phyloP scores from a whole-genome alignment of 495 filamentous ascomycete species.

The Penicillium dipodomyicola region DNA sequence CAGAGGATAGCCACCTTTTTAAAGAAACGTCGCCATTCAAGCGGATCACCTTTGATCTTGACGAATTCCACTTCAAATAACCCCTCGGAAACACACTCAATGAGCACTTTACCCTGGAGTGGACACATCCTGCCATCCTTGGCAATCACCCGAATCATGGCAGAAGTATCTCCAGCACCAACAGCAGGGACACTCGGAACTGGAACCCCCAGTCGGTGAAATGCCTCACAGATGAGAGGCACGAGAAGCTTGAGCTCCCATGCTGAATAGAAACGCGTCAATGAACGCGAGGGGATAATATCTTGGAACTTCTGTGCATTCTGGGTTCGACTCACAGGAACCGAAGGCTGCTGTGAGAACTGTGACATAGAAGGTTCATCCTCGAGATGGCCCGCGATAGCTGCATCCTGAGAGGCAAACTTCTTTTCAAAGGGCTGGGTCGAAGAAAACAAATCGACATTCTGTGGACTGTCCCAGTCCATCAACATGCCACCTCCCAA shows the following conservation, averaged over 20 bases:
- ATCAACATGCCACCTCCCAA: constrained; percentile 65
- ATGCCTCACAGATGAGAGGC: constrained; percentile 71
- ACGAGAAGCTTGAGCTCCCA: constrained; percentile 76
- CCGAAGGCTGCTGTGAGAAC: constrained; percentile 78
- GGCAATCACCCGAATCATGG: constrained; percentile 69
- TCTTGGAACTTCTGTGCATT: constrained; percentile 83
- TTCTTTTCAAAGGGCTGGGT: constrained; percentile 47
- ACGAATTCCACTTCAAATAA: constrained; percentile 86
- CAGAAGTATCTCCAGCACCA: constrained; percentile 46
- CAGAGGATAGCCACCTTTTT: constrained; percentile 84
- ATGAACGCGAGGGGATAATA: constrained; percentile 74
- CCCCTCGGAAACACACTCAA: constrained; percentile 64
- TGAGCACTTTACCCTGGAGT: constrained; percentile 77
- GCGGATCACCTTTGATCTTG: constrained; percentile 91
- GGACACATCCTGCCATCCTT: constrained; percentile 76
- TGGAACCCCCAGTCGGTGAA: constrained; percentile 80
- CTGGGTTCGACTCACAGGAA: constrained; percentile 81
- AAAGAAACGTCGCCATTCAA: constrained; percentile 97
- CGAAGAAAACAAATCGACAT: constrained; percentile 52
- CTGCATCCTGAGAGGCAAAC: constrained; percentile 31
- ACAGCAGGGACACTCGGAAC: constrained; percentile 52
- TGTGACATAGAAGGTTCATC: constrained; percentile 92
- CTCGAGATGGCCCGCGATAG: constrained; percentile 61
- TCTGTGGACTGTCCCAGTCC: constrained; percentile 70
- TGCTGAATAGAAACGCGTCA: constrained; percentile 89